phyloP scores from a whole-genome alignment of 441 rosid species.

The Geranium incanum region DNA sequence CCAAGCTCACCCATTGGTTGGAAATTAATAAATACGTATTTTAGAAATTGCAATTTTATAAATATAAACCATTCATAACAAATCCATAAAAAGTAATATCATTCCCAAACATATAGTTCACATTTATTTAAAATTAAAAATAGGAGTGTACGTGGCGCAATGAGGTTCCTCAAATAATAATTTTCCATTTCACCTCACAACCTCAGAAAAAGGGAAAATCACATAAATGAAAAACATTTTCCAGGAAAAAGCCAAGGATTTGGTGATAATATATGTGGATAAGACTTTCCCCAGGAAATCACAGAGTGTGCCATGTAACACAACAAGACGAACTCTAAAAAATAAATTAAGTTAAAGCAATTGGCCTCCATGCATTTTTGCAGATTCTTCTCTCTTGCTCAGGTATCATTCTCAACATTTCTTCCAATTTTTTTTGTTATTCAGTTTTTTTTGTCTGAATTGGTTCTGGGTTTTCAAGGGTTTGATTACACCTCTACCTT shows the following conservation, averaged over 20 bases:
- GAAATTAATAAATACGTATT: too few species aligned
- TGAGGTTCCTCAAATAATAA: not conserved
- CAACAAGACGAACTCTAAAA: constrained; percentile 22
- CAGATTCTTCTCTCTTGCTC: not conserved
- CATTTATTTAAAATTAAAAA: not conserved
- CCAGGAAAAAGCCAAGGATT: not conserved
- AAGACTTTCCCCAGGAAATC: constrained; percentile 31
- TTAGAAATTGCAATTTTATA: too few species aligned
- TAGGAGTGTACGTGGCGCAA: not conserved
- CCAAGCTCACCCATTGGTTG: too few species aligned
- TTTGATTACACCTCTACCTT: not conserved
- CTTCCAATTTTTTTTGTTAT: not conserved
- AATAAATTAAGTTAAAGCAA: constrained; percentile 12
- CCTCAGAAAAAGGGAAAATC: not conserved
- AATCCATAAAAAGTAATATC: too few species aligned
- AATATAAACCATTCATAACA: too few species aligned
- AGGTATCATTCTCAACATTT: not conserved
- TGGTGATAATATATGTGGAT: constrained; percentile 45
- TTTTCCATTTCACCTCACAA: not conserved
- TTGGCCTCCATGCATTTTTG: not conserved
- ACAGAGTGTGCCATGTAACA: constrained; percentile 15
- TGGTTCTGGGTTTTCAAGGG: not conserved
- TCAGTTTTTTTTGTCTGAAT: not conserved
- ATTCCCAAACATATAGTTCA: too few species aligned
- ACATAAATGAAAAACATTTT: not conserved